Evolutionary conservation across 176 grass and related monocot genomes (phyloP), one percentile per base, ranked within the genome.

Genomic region (Musa itinerans): DNA sequence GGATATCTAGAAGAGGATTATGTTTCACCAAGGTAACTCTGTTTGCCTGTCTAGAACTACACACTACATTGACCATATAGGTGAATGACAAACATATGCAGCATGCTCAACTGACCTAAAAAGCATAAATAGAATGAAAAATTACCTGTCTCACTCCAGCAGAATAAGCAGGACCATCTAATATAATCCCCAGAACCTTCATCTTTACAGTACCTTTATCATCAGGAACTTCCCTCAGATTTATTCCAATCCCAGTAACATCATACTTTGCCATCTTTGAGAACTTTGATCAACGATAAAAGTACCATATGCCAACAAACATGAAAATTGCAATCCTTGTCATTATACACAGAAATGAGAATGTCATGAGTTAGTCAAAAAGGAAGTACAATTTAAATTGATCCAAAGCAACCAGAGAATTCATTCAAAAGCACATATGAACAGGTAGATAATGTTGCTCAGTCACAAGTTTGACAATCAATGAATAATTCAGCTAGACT

Each of bases 181-280:
- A 66, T 85, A 99, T 81, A 71, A 94, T 78, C 58, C 95, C 95
- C 78, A 94, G 85, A 78, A 99, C 90, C 83, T 94, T 87, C 90
- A 99, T 81, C 73, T 84, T 99, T 61, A 87, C 75, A 72, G 78
- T 83, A 56, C 95, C 86, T 55, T 84, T 85, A 55, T 64, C 75
- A 77, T 89, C 84, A 24, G 82, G 88, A 72, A 99, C 75, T 82
- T 94, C 90, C 73, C 89, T 91, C 85, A 99, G 74, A 83, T 99
- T 94, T 78, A 94, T 65, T 81, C 90, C 95, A 79, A 99, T 86
- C 16, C 95, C 86, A 15, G 84, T 99, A 74, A 99, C 84, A 71
- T 99, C 90, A 76, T 99, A 94, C 78, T 99, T 99, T 16, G 84
- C 87, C 95, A 99, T 99, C 83, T 94, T 94, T 15, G 88, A 88